Evolutionary conservation across 805 yeast genomes (phyloP).

Genomic region (Grigorovia transvaalensis): DNA sequence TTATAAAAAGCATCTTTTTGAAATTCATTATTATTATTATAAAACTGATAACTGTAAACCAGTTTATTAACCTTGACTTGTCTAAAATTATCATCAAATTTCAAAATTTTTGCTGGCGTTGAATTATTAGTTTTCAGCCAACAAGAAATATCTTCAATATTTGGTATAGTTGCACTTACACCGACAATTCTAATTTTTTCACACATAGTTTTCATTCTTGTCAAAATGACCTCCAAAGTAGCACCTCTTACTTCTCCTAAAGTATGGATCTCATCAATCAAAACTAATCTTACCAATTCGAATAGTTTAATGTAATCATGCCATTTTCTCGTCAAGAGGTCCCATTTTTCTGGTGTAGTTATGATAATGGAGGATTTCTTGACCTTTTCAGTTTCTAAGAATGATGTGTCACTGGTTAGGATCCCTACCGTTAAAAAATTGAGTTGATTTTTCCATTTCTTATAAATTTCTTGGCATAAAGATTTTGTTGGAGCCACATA

Average conservation of each 20-base stretch:
- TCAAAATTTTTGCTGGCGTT: slow-evolving; percentile 28
- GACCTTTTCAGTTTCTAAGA: slow-evolving; percentile 35
- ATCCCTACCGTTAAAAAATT: slow-evolving; percentile 37
- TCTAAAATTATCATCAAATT: slow-evolving; percentile 39
- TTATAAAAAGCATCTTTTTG: slow-evolving; percentile 39
- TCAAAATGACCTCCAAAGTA: slow-evolving; percentile 37
- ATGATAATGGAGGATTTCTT: slow-evolving; percentile 42
- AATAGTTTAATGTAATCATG: slow-evolving; percentile 32
- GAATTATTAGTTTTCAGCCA: slow-evolving; percentile 31
- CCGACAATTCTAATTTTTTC: slow-evolving; percentile 34
- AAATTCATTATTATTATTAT: slow-evolving; percentile 34
- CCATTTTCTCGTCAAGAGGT: slow-evolving; percentile 44
- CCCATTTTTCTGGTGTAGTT: slow-evolving; percentile 58
- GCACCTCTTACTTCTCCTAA: slow-evolving; percentile 40
- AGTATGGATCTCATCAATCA: slow-evolving; percentile 40
- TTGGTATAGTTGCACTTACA: slow-evolving; percentile 45
- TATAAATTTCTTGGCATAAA: slow-evolving; percentile 40
- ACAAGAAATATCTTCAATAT: slow-evolving; percentile 36
- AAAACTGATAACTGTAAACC: slow-evolving; percentile 35
- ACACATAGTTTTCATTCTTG: slow-evolving; percentile 37
- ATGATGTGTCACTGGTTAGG: slow-evolving; percentile 45
- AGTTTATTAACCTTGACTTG: slow-evolving; percentile 34
- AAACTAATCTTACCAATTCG: slow-evolving; percentile 35
- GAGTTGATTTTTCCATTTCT: slow-evolving; percentile 38
- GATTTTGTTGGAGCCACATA: slow-evolving; percentile 56